Conservation (phyloP, 306 rosid genomes). For the Castanea crenata region DNA sequence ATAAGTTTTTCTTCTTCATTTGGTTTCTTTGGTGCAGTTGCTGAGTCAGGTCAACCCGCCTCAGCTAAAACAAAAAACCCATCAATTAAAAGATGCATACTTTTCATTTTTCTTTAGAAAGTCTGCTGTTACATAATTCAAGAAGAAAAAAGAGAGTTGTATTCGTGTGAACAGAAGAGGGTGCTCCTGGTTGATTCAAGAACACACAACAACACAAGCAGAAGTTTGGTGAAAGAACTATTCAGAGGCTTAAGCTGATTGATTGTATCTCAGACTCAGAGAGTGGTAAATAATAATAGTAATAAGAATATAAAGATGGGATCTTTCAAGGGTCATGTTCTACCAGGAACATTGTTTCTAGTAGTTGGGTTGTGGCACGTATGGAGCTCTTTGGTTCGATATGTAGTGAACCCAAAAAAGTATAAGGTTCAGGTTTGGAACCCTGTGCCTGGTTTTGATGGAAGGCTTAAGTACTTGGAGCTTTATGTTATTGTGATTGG, state of each 20-base stretch:
- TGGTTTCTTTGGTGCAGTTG: no score
- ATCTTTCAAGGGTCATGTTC: conserved; percentile 88
- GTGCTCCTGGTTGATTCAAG: conserved; percentile 15
- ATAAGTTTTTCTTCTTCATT: no score
- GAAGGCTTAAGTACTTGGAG: conserved; percentile 77
- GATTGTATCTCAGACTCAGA: background rate
- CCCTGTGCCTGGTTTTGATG: conserved; percentile 78
- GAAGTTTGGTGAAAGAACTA: background rate
- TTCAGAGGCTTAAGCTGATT: conserved; percentile 13
- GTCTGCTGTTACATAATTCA: conserved; percentile 8
- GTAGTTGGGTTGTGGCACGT: conserved; percentile 90
- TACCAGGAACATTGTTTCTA: conserved; percentile 92
- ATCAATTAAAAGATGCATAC: no score
- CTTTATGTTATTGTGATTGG: conserved; percentile 77
- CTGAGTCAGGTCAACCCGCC: no score
- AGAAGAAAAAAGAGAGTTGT: background rate
- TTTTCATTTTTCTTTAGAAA: background rate
- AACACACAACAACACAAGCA: background rate
- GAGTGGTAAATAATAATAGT: background rate
- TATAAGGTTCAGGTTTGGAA: conserved; percentile 71
- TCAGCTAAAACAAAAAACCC: no score
- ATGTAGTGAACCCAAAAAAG: conserved; percentile 44
- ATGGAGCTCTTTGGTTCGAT: conserved; percentile 74
- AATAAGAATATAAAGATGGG: conserved; percentile 51
- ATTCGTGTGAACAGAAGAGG: background rate